These are phyloP conservation scores for Yamadazyma sp. DNA, from an alignment of 1,139 yeast species.

Conservation along the genomic window DNA sequence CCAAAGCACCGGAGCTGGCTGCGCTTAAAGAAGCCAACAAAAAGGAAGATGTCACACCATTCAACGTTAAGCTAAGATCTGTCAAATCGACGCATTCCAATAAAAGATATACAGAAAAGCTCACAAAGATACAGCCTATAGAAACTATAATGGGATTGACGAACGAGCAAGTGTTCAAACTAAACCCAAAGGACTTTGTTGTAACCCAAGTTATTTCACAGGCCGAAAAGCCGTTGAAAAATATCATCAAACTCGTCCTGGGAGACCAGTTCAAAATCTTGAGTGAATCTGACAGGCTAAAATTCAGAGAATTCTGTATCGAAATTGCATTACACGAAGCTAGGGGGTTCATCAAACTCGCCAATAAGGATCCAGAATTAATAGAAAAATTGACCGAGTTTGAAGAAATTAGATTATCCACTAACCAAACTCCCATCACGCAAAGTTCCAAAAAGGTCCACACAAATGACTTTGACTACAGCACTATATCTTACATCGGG, in stretches of 20 bases:
- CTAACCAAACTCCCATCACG: slow-evolving; percentile 37
- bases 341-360: slow-evolving; percentile 34
- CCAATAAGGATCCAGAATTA: slow-evolving; percentile 27
- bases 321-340: slow-evolving; percentile 43
- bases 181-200: slow-evolving; percentile 39
- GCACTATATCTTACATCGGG: slow-evolving; percentile 41
- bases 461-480: slow-evolving; percentile 40
- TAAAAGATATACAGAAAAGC: slow-evolving; percentile 29
- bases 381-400: slow-evolving; percentile 32
- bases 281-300: neutral
- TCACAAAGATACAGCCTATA: slow-evolving; percentile 36
- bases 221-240: slow-evolving; percentile 12
- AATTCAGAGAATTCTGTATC: slow-evolving; percentile 33
- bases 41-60: slow-evolving; percentile 19
- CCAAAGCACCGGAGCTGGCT: too few species aligned
- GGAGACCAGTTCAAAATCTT: slow-evolving; percentile 28
- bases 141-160: slow-evolving; percentile 44
- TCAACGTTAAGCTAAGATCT: slow-evolving; percentile 32
- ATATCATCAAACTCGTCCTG: slow-evolving; percentile 23
- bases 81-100: slow-evolving; percentile 29
- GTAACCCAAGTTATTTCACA: slow-evolving; percentile 36
- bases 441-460: slow-evolving; percentile 36
- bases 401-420: slow-evolving; percentile 35
- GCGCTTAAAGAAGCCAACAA: too few species aligned
- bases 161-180: slow-evolving; percentile 35